Percentiles rank a stretch among this genome's conserved stretches.
Conservation (phyloP, 2,329 filamentous ascomycete genomes). For the Microascus cirrosus region DNA sequence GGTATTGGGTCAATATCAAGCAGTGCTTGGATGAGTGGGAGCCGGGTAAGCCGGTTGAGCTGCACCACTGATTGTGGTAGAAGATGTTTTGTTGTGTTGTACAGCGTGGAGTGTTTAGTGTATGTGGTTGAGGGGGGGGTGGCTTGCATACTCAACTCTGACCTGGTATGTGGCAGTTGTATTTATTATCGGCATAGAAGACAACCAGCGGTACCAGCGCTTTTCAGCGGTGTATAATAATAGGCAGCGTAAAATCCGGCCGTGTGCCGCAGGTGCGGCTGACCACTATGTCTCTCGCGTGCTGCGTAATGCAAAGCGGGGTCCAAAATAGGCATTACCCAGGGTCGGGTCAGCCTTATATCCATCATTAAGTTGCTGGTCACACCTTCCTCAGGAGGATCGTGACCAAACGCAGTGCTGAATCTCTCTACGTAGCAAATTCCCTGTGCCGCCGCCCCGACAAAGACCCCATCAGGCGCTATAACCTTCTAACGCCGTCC, state of each 20-base stretch:
- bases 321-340: neutral
- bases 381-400: neutral
- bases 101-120: neutral
- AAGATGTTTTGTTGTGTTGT: neutral
- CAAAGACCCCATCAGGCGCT: neutral
- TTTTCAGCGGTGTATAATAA: too few species aligned
- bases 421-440: neutral
- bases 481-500: neutral
- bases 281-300: neutral
- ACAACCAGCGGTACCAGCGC: too few species aligned
- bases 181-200: too few species aligned
- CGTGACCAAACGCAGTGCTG: neutral
- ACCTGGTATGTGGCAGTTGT: too few species aligned
- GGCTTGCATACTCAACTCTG: too few species aligned
- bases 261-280: neutral
- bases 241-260: too few species aligned
- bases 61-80: conserved; percentile 30
- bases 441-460: neutral
- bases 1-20: conserved; percentile 85
- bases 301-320: too few species aligned
- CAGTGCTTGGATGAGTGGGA: conserved; percentile 80
- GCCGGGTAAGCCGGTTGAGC: conserved; percentile 51
- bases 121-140: too few species aligned
- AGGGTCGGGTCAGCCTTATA: neutral
- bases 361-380: neutral